Conservation (phyloP, 2,329 filamentous ascomycete species). For the Aspergillus ochraceus region DNA sequence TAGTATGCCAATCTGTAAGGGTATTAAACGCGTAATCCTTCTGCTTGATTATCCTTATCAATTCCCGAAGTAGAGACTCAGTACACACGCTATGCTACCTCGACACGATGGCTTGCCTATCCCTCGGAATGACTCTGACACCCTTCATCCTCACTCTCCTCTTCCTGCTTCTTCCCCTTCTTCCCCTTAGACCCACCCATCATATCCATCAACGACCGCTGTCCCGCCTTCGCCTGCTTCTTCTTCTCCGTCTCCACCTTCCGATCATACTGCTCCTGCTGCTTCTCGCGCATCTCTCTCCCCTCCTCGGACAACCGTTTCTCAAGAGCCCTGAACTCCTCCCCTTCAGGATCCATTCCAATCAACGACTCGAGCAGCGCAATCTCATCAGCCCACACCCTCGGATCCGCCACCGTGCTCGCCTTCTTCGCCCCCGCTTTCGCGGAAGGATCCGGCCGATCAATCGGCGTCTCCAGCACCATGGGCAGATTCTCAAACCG, state of each 20-base stretch:
- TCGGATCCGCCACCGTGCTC: constrained; percentile 68
- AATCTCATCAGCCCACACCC: constrained; percentile 90
- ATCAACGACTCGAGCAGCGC: constrained; percentile 88
- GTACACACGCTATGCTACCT: too few relatives aligned
- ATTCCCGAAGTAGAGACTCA: neutral
- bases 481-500: constrained; percentile 78
- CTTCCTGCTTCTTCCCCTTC: constrained; percentile 4
- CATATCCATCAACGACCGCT: constrained; percentile 38
- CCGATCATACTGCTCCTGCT: constrained; percentile 76
- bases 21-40: neutral
- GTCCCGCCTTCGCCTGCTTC: constrained; percentile 46
- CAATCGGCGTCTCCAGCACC: constrained; percentile 94
- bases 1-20: neutral
- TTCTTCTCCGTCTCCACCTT: constrained; percentile 63
- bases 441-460: constrained; percentile 49
- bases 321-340: constrained; percentile 69
- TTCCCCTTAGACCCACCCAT: constrained; percentile 25
- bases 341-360: constrained; percentile 74
- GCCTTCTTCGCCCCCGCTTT: constrained; percentile 7
- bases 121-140: constrained; percentile 17
- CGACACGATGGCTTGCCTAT: too few relatives aligned
- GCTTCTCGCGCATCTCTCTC: constrained; percentile 67
- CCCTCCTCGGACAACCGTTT: constrained; percentile 67
- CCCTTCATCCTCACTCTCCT: constrained; percentile 22
- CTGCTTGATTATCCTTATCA: neutral